phyloP scores from a whole-genome alignment of 2,329 filamentous ascomycete genomes.

The Trichoderma sp. region DNA sequence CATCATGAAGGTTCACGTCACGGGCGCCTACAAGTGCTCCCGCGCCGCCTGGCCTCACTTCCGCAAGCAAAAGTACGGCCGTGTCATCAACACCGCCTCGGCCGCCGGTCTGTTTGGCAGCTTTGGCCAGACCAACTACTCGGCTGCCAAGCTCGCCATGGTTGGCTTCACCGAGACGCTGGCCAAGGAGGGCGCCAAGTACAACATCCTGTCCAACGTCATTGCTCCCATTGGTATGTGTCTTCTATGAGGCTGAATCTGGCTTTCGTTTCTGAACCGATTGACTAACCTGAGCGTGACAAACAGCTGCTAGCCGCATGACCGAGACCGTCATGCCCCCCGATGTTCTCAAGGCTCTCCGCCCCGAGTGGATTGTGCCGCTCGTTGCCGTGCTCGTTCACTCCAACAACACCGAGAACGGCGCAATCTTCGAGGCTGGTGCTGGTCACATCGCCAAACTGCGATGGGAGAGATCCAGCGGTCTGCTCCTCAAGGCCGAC shows the following conservation, averaged over 20 bases:
- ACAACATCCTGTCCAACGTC: slow-evolving; percentile 94
- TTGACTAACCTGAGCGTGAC: background rate
- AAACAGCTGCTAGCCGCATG: slow-evolving; percentile 85
- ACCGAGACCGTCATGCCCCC: slow-evolving; percentile 93
- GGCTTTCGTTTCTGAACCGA: background rate
- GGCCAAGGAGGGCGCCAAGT: slow-evolving; percentile 95
- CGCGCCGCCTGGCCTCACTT: slow-evolving; percentile 96
- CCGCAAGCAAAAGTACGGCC: slow-evolving; percentile 96
- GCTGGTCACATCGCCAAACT: slow-evolving; percentile 91
- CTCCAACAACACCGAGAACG: slow-evolving; percentile 82
- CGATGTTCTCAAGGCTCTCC: slow-evolving; percentile 80
- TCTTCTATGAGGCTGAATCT: background rate
- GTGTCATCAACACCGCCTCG: slow-evolving; percentile 96
- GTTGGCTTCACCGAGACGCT: slow-evolving; percentile 98
- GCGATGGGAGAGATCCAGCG: slow-evolving; percentile 89
- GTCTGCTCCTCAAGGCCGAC: slow-evolving; percentile 86
- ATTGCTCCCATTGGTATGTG: slow-evolving; percentile 75
- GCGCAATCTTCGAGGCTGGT: slow-evolving; percentile 89
- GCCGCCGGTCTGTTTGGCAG: slow-evolving; percentile 92
- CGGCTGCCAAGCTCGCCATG: slow-evolving; percentile 90
- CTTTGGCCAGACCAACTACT: slow-evolving; percentile 97
- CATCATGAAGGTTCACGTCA: slow-evolving; percentile 88
- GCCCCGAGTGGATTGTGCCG: slow-evolving; percentile 93
- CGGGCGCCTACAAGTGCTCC: slow-evolving; percentile 92
- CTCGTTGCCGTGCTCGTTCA: slow-evolving; percentile 86